Percentiles rank a stretch among this genome's conserved stretches.
Evolutionary conservation across 495 filamentous ascomycete genomes (phyloP).

Genomic region (Trichocladium uniseriatum): DNA sequence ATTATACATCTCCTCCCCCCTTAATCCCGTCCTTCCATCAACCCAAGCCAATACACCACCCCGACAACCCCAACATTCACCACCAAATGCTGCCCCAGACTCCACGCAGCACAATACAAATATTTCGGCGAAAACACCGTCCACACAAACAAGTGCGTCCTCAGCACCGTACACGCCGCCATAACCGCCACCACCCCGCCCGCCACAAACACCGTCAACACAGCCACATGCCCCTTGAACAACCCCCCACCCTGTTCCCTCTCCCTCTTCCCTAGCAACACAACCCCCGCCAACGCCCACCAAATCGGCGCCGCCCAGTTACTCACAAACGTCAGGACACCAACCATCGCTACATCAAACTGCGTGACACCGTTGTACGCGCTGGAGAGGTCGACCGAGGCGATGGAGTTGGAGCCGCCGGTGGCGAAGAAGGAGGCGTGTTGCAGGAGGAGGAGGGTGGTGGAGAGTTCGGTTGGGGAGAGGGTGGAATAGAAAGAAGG

Average conservation of each 20-base stretch:
- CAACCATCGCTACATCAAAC: slow-evolving; percentile 61
- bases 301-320: slow-evolving; percentile 92
- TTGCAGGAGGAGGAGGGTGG: slow-evolving; percentile 59
- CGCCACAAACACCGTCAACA: slow-evolving; percentile 59
- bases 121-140: slow-evolving; percentile 98
- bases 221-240: slow-evolving; percentile 41
- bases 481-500: not conserved
- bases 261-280: slow-evolving; percentile 37
- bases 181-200: slow-evolving; percentile 61
- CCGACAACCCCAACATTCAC: slow-evolving; percentile 54
- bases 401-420: slow-evolving; percentile 87
- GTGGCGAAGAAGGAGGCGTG: slow-evolving; percentile 80
- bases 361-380: slow-evolving; percentile 73
- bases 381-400: slow-evolving; percentile 71
- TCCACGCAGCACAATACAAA: slow-evolving; percentile 84
- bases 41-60: slow-evolving; percentile 46
- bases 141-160: slow-evolving; percentile 96
- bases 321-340: slow-evolving; percentile 67
- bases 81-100: slow-evolving; percentile 63
- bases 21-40: slow-evolving; percentile 1
- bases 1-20: not conserved
- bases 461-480: slow-evolving; percentile 44
- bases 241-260: slow-evolving; percentile 12
- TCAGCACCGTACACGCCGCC: slow-evolving; percentile 73
- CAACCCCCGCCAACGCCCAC: slow-evolving; percentile 57